These are phyloP conservation scores for Insectozyma bohioensis DNA, from an alignment of 1,139 yeast species.

Conservation along the genomic window DNA sequence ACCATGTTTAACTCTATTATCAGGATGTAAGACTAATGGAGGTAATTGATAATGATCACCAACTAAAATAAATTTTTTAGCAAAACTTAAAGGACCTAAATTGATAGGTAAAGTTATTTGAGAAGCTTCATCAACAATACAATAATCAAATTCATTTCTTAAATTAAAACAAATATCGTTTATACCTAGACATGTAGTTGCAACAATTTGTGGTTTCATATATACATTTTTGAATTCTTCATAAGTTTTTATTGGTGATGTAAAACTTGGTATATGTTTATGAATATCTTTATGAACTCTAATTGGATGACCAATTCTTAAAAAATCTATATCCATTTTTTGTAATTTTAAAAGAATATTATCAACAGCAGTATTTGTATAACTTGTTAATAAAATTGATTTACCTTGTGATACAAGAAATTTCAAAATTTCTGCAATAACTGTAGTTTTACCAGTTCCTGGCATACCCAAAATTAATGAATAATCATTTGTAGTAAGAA, in stretches of 20 bases:
- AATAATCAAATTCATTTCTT: slow-evolving; percentile 75
- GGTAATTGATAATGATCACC: slow-evolving; percentile 96
- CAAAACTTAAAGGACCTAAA: slow-evolving; percentile 78
- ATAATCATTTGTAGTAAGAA: slow-evolving; percentile 68
- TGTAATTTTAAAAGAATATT: slow-evolving; percentile 76
- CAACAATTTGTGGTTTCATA: slow-evolving; percentile 70
- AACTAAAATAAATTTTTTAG: slow-evolving; percentile 79
- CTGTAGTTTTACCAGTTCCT: slow-evolving; percentile 97
- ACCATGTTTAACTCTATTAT: slow-evolving; percentile 56
- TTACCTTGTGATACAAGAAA: slow-evolving; percentile 59
- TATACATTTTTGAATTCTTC: slow-evolving; percentile 47
- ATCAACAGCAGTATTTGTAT: slow-evolving; percentile 96
- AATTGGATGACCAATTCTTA: slow-evolving; percentile 57
- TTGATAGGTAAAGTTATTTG: slow-evolving; percentile 91
- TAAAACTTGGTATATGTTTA: slow-evolving; percentile 49
- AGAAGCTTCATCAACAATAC: slow-evolving; percentile 95
- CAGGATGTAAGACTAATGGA: slow-evolving; percentile 70
- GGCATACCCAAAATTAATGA: slow-evolving; percentile 94
- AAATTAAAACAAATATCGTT: slow-evolving; percentile 58
- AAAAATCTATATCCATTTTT: slow-evolving; percentile 44
- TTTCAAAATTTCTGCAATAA: slow-evolving; percentile 73
- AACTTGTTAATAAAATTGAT: slow-evolving; percentile 75
- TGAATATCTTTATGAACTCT: slow-evolving; percentile 65
- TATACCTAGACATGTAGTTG: slow-evolving; percentile 84
- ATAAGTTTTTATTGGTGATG: slow-evolving; percentile 38